A percentile compares a stretch with the other conserved stretches of the same genome.
Evolutionary conservation across 345 rosid species (phyloP).

Genomic region (Boechera retrofracta): DNA sequence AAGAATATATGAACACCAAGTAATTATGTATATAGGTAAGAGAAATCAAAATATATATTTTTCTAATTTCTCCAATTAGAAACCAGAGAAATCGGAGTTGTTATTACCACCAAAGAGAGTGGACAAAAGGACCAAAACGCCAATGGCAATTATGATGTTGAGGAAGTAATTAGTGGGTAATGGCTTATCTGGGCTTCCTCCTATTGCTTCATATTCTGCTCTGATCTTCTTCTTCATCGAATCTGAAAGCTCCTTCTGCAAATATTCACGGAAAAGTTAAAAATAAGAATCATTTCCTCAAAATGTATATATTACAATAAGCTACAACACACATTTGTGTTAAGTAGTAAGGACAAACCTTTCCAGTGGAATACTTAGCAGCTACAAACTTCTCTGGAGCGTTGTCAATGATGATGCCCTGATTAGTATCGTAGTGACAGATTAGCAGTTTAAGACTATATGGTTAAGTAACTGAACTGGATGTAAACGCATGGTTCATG

Average conservation of each 20-base stretch:
- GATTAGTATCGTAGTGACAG: slow-evolving; percentile 26
- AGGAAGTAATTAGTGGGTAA: slow-evolving; percentile 80
- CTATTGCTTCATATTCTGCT: slow-evolving; percentile 79
- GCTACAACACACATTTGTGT: neutral
- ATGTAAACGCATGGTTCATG: slow-evolving; percentile 2
- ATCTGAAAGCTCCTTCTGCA: slow-evolving; percentile 87
- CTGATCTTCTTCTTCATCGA: slow-evolving; percentile 92
- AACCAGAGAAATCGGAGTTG: slow-evolving; percentile 41
- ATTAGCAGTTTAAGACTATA: slow-evolving; percentile 16
- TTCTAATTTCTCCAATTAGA: slow-evolving; percentile 1
- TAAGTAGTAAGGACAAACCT: slow-evolving; percentile 51
- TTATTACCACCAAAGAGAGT: slow-evolving; percentile 62
- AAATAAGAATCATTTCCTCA: neutral
- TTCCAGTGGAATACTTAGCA: slow-evolving; percentile 82
- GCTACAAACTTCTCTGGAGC: slow-evolving; percentile 83
- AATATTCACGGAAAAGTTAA: neutral
- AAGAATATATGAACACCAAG: neutral
- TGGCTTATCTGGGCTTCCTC: slow-evolving; percentile 88
- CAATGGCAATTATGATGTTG: slow-evolving; percentile 72
- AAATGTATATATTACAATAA: neutral
- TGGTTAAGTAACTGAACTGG: neutral
- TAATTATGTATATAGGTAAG: slow-evolving; percentile 19
- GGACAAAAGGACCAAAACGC: slow-evolving; percentile 71
- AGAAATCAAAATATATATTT: neutral
- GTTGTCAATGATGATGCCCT: slow-evolving; percentile 78